phyloP scores from a whole-genome alignment of 768 basidiomycete genomes.

The Inosperma sp. region DNA sequence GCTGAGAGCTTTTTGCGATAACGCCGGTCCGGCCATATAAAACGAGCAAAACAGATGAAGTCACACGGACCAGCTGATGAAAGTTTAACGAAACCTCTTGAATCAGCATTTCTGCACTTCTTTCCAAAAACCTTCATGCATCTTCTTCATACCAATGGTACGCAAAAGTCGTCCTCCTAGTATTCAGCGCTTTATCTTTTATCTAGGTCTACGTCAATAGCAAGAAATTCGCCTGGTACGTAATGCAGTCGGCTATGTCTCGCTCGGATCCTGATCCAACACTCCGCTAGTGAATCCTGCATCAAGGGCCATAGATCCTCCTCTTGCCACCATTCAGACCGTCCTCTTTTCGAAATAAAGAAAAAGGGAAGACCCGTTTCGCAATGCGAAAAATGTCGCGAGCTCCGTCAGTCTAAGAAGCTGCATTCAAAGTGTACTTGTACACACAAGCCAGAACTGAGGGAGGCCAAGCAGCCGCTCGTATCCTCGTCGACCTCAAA shows the following conservation, averaged over 20 bases:
- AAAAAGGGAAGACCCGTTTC: constrained; percentile 91
- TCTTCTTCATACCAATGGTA: constrained; percentile 17
- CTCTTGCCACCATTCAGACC: constrained; percentile 77
- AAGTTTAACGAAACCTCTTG: too few relatives aligned
- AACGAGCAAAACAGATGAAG: background rate
- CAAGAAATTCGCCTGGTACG: constrained; percentile 73
- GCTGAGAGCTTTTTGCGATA: constrained; percentile 12
- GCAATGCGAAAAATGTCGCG: constrained; percentile 82
- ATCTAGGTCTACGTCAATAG: constrained; percentile 67
- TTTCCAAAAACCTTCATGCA: background rate
- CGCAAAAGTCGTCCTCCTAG: background rate
- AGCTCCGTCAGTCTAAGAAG: constrained; percentile 73
- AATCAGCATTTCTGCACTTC: too few relatives aligned
- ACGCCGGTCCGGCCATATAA: constrained; percentile 5
- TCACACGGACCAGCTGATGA: too few relatives aligned
- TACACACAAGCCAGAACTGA: constrained; percentile 36
- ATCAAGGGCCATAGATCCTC: constrained; percentile 95
- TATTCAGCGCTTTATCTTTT: background rate
- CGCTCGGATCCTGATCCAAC: constrained; percentile 8
- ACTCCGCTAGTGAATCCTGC: constrained; percentile 67
- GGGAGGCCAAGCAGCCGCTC: constrained; percentile 29
- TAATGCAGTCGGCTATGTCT: constrained; percentile 3
- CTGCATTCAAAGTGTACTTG: constrained; percentile 84
- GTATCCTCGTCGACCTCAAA: constrained; percentile 37
- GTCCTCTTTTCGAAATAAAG: constrained; percentile 90